Evolutionary conservation across 2,329 filamentous ascomycete species (phyloP), one percentile per base, ranked within the genome.

Genomic region (Ascosphaera aggregata): DNA sequence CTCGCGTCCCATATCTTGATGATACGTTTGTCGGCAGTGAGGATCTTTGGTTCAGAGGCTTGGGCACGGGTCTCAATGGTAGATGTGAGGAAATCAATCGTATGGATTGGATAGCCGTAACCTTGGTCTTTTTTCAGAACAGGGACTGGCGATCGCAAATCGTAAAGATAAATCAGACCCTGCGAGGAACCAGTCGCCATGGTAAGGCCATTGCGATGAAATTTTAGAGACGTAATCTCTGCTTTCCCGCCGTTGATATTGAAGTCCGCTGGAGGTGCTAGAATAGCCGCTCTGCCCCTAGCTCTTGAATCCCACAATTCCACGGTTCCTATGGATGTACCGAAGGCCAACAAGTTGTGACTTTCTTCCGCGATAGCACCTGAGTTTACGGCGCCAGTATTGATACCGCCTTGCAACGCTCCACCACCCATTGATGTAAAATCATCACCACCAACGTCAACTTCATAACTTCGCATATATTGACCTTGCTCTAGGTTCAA

Each of bases 281-380:
- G 63, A 15, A 86, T 67, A 13, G 81, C 85, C 9, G 86, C 78
- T 41, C 82, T 69, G 40, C 76, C 77, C 52, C 82, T 77, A 20
- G 80, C 84, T 43, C 89, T 71, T 1, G 85, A 71, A 53, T 98
- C 89, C 81, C 85, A 98, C 51, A 95, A 86, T 54, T 98, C 89
- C 18, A 95, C 81, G 1, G 86, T 93, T n/a, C 89, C 86, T 41
- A 89, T 63, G 2, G 82, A 85, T 1, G 89, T 98, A 39, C 91
- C 89, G 49, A 98, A 98, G 0, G 86, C 85, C 24, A 85, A 67
- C 3, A 98, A 65, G 41, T 89, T 89, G 55, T 98, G 89, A 37
- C 80, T 85, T 32, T 76, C 70, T 53, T 94, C 81, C 2, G 89
- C 89, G 43, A 93, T 72, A 2, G 85, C 77, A 9, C 74, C 86